These are phyloP conservation scores for Trametes coccinea DNA, from an alignment of 768 basidiomycete species.

Conservation along the genomic window DNA sequence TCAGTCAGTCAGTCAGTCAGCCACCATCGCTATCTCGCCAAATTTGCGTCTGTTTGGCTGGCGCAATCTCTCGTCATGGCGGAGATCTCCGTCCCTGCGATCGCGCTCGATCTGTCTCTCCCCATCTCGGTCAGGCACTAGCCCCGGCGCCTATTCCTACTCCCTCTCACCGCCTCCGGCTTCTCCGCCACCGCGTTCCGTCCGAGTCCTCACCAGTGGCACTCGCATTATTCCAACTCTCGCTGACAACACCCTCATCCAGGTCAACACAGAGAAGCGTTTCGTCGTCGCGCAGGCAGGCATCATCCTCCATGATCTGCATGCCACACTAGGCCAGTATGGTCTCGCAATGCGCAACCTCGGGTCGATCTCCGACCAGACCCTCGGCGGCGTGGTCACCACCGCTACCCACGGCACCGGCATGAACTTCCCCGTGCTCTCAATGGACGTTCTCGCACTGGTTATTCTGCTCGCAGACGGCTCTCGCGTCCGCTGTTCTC, in stretches of 20 bases:
- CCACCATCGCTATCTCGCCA: conserved; percentile 21
- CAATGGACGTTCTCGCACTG: conserved; percentile 75
- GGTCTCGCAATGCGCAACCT: conserved; percentile 87
- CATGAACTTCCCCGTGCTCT: conserved; percentile 73
- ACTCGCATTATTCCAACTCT: neutral
- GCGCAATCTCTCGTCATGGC: conserved; percentile 23
- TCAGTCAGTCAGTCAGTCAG: conserved; percentile 2
- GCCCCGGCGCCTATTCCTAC: neutral
- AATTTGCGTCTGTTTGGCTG: conserved; percentile 19
- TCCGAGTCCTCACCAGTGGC: neutral
- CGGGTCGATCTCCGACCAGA: conserved; percentile 96
- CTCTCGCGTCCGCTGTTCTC: conserved; percentile 64
- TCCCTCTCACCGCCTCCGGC: neutral
- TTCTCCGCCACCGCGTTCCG: neutral
- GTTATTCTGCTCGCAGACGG: conserved; percentile 79
- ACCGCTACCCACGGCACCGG: conserved; percentile 97
- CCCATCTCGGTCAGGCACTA: conserved; percentile 16
- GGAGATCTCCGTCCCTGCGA: conserved; percentile 24
- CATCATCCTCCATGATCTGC: conserved; percentile 74
- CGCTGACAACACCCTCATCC: neutral
- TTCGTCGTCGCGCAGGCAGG: conserved; percentile 77
- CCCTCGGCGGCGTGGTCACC: conserved; percentile 86
- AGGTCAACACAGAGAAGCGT: conserved; percentile 72
- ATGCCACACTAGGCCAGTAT: conserved; percentile 60
- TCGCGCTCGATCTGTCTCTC: conserved; percentile 7